phyloP scores from a whole-genome alignment of 208 protist genomes.

The Leishmania major region DNA sequence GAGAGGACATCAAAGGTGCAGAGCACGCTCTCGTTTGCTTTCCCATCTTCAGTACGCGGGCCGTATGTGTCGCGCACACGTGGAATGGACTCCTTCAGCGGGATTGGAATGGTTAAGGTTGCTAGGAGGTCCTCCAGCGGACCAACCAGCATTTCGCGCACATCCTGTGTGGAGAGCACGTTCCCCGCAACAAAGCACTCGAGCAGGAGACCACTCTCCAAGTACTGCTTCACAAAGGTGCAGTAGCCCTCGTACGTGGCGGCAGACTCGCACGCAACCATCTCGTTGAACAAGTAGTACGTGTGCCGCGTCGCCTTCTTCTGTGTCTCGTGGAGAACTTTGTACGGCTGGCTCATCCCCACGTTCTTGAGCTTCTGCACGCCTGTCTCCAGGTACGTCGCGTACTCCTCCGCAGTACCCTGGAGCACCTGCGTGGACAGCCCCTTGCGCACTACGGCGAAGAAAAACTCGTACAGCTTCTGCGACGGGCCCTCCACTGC shows the following conservation, averaged over 20 bases:
- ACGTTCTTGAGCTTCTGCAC: constrained; percentile 36
- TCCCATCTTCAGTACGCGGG: neutral
- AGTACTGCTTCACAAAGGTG: constrained; percentile 53
- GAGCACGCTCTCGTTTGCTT: neutral
- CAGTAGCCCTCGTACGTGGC: constrained; percentile 57
- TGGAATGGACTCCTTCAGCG: constrained; percentile 33
- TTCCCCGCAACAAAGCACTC: constrained; percentile 76
- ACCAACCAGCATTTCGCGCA: constrained; percentile 31
- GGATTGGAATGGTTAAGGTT: constrained; percentile 22
- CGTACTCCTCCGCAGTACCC: constrained; percentile 47
- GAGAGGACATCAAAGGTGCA: constrained; percentile 43
- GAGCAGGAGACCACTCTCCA: constrained; percentile 51
- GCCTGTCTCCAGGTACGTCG: constrained; percentile 43
- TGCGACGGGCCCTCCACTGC: constrained; percentile 61
- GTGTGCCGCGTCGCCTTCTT: constrained; percentile 29
- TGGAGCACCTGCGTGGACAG: constrained; percentile 29
- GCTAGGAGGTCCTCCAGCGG: constrained; percentile 40
- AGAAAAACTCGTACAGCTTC: constrained; percentile 52
- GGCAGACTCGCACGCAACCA: constrained; percentile 33
- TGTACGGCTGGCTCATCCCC: constrained; percentile 49
- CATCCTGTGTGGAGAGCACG: constrained; percentile 39
- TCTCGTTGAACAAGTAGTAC: constrained; percentile 58
- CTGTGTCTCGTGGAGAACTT: constrained; percentile 32
- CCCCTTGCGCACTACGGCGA: constrained; percentile 33
- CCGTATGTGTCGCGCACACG: constrained; percentile 61